Percentiles rank a stretch among this genome's conserved stretches.
These are phyloP conservation scores for Beauveria medogensis DNA, from an alignment of 2,329 filamentous ascomycete genomes.

Conservation along the genomic window DNA sequence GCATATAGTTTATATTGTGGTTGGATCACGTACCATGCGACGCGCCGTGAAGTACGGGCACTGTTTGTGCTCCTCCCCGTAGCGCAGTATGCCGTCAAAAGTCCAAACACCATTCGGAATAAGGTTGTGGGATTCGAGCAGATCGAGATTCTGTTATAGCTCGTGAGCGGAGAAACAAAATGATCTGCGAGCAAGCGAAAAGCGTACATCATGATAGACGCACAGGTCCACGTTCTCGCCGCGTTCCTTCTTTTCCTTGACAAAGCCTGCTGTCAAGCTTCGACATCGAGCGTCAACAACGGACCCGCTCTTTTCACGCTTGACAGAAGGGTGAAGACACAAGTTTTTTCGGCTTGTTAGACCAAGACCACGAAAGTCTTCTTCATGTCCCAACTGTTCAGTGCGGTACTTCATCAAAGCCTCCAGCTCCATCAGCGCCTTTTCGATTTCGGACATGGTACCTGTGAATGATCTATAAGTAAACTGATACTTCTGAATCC, in stretches of 20 bases:
- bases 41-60: conserved; percentile 95
- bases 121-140: conserved; percentile 89
- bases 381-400: conserved; percentile 78
- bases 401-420: conserved; percentile 90
- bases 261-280: conserved; percentile 90
- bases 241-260: conserved; percentile 93
- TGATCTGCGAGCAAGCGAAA: not conserved
- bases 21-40: conserved; percentile 64
- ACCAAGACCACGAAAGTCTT: conserved; percentile 88
- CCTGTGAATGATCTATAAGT: conserved; percentile 29
- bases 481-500: not conserved
- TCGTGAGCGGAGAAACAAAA: not conserved
- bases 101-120: conserved; percentile 95
- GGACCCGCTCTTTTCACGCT: conserved; percentile 87
- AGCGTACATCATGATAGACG: conserved; percentile 79
- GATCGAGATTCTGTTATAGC: conserved; percentile 67
- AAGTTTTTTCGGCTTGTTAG: conserved; percentile 95
- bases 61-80: conserved; percentile 92
- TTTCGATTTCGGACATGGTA: conserved; percentile 99
- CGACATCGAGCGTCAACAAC: conserved; percentile 94
- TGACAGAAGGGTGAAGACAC: conserved; percentile 92
- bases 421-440: conserved; percentile 85
- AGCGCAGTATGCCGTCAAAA: conserved; percentile 76
- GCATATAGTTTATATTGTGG: not conserved
- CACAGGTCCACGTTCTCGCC: conserved; percentile 93